These are phyloP conservation scores for Claviceps citrina DNA, from an alignment of 2,329 filamentous ascomycete species.

Conservation along the genomic window DNA sequence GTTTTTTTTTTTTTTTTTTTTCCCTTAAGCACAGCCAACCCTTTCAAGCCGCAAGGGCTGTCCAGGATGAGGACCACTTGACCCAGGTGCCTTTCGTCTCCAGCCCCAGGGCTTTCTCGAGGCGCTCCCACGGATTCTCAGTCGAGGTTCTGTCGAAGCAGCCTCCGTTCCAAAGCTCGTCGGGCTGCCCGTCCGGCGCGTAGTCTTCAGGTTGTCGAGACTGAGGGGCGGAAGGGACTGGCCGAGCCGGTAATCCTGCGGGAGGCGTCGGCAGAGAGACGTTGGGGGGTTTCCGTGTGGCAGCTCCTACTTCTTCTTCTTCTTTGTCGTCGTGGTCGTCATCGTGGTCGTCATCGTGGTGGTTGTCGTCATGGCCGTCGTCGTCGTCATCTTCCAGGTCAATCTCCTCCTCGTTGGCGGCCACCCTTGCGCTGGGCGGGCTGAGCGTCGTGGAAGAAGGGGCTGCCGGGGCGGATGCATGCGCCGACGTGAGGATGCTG, in stretches of 20 bases:
- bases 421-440: constrained; percentile 7
- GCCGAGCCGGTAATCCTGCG: constrained; percentile 18
- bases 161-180: constrained; percentile 25
- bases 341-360: constrained; percentile 9
- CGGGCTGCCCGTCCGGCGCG: background rate
- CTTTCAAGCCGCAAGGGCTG: background rate
- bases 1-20: too few species aligned
- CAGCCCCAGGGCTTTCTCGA: constrained; percentile 35
- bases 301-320: too few species aligned
- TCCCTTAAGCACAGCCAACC: too few species aligned
- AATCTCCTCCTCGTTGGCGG: constrained; percentile 30
- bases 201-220: background rate
- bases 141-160: constrained; percentile 58
- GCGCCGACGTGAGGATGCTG: too few species aligned
- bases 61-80: constrained; percentile 1
- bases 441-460: constrained; percentile 23
- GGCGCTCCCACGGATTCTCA: constrained; percentile 53
- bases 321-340: constrained; percentile 5
- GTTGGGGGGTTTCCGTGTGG: background rate
- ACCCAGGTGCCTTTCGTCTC: constrained; percentile 31
- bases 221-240: constrained; percentile 9
- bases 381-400: constrained; percentile 22
- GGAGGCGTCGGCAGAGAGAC: constrained; percentile 16
- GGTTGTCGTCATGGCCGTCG: too few species aligned
- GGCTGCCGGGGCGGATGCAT: constrained; percentile 13